These are phyloP conservation scores for Myriosclerotinia duriaeana DNA, from an alignment of 2,329 filamentous ascomycete genomes.

Conservation along the genomic window DNA sequence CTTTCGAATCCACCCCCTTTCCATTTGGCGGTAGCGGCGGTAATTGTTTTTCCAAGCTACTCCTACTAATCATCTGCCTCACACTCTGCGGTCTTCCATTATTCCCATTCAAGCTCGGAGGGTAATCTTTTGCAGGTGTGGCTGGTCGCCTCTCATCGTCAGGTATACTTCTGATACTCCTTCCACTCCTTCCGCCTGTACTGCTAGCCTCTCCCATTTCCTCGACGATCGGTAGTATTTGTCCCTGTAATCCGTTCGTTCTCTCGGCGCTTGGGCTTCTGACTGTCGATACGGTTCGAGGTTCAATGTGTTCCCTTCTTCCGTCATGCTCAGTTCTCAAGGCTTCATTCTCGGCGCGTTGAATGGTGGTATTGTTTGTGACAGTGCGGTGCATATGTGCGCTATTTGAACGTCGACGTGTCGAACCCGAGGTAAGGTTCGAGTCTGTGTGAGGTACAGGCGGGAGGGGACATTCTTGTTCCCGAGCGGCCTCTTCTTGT, in stretches of 20 bases:
- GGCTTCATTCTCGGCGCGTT: slow-evolving; percentile 38
- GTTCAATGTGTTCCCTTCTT: slow-evolving; percentile 36
- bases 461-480: slow-evolving; percentile 42
- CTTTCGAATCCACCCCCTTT: slow-evolving; percentile 8
- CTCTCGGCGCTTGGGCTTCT: slow-evolving; percentile 58
- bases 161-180: slow-evolving; percentile 45
- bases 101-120: slow-evolving; percentile 25
- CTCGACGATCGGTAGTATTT: slow-evolving; percentile 78
- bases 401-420: slow-evolving; percentile 32
- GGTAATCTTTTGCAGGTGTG: slow-evolving; percentile 30
- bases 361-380: slow-evolving; percentile 32
- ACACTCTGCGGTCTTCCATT: slow-evolving; percentile 8
- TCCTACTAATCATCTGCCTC: slow-evolving; percentile 47
- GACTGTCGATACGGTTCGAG: slow-evolving; percentile 53
- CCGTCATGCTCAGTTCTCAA: slow-evolving; percentile 40
- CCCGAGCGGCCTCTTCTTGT: slow-evolving; percentile 75
- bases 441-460: slow-evolving; percentile 35
- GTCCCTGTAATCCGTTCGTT: slow-evolving; percentile 52
- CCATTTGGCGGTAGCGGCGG: slow-evolving; percentile 52
- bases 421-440: slow-evolving; percentile 33
- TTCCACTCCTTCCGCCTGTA: slow-evolving; percentile 57
- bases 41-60: slow-evolving; percentile 60
- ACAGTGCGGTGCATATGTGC: slow-evolving; percentile 31
- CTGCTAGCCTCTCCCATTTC: slow-evolving; percentile 80
- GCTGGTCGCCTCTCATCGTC: slow-evolving; percentile 33